Conservation (phyloP, 805 yeast genomes). For the Torulaspora indica region DNA sequence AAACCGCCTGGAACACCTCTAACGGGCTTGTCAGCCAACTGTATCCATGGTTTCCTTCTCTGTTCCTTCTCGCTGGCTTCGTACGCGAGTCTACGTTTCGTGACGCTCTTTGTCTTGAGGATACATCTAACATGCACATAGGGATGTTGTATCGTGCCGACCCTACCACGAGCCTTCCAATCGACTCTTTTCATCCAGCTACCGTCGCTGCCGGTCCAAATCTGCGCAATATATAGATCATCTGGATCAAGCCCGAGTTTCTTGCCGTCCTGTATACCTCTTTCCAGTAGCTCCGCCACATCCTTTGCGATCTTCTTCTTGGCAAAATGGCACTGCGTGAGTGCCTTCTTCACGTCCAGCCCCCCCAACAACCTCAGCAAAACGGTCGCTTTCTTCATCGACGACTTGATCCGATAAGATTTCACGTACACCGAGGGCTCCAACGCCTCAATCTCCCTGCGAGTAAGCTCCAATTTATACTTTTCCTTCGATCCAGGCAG, state of each 20-base stretch:
- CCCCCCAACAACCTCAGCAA: slow-evolving; percentile 73
- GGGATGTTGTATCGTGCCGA: slow-evolving; percentile 71
- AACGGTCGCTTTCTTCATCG: slow-evolving; percentile 80
- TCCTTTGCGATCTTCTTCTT: slow-evolving; percentile 75
- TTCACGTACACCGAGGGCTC: slow-evolving; percentile 85
- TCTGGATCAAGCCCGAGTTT: slow-evolving; percentile 54
- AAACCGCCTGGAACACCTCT: slow-evolving; percentile 49
- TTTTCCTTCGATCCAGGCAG: slow-evolving; percentile 39
- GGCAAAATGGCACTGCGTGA: slow-evolving; percentile 87
- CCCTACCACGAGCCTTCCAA: slow-evolving; percentile 84
- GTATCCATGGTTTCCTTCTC: slow-evolving; percentile 50
- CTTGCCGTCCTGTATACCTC: slow-evolving; percentile 67
- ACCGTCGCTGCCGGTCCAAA: slow-evolving; percentile 94
- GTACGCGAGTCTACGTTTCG: slow-evolving; percentile 54
- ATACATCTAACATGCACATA: slow-evolving; percentile 78
- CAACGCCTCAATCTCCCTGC: slow-evolving; percentile 65
- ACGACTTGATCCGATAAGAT: slow-evolving; percentile 79
- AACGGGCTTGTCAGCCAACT: slow-evolving; percentile 42
- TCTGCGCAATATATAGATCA: slow-evolving; percentile 64
- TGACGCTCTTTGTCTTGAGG: slow-evolving; percentile 57
- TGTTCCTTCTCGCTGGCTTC: slow-evolving; percentile 49
- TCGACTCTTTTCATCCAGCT: slow-evolving; percentile 65
- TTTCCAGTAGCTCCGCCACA: slow-evolving; percentile 65
- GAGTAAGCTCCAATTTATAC: slow-evolving; percentile 54
- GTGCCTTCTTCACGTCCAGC: slow-evolving; percentile 68